phyloP scores from a whole-genome alignment of 192 early-diverging fungal genomes.

The Mycoemilia scoparia region DNA sequence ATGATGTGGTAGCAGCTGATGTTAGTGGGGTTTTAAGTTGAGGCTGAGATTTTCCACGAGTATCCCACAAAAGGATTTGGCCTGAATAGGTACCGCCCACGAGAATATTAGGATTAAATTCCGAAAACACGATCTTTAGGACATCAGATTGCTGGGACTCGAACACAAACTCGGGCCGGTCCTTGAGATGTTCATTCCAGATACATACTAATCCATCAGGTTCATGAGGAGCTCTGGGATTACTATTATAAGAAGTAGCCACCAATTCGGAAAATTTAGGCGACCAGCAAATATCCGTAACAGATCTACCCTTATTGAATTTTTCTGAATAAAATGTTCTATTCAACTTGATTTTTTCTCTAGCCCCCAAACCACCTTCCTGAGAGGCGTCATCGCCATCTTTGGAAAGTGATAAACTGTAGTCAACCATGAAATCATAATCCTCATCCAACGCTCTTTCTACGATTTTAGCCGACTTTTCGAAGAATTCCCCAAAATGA shows the following conservation, averaged over 20 bases:
- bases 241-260: constrained; percentile 85
- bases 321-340: constrained; percentile 63
- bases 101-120: constrained; percentile 81
- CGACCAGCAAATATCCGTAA: constrained; percentile 91
- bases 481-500: constrained; percentile 74
- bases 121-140: constrained; percentile 69
- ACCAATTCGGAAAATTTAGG: constrained; percentile 74
- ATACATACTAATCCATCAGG: constrained; percentile 87
- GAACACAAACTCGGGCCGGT: constrained; percentile 90
- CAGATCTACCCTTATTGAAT: constrained; percentile 67
- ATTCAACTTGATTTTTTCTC: constrained; percentile 49
- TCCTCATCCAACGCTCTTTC: constrained; percentile 74
- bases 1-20: too few species aligned
- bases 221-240: constrained; percentile 63
- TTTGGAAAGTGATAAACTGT: constrained; percentile 37
- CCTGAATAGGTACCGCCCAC: constrained; percentile 96
- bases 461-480: constrained; percentile 67
- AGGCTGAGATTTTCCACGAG: constrained; percentile 68
- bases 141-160: constrained; percentile 86
- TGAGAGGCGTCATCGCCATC: constrained; percentile 37
- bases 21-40: constrained; percentile 89
- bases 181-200: constrained; percentile 78
- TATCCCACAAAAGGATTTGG: constrained; percentile 97
- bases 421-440: constrained; percentile 91
- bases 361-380: too few species aligned